A percentile compares a stretch with the other conserved stretches of the same genome.
These are phyloP conservation scores for Termitomyces sp. DNA, from an alignment of 768 basidiomycete species.

Conservation along the genomic window DNA sequence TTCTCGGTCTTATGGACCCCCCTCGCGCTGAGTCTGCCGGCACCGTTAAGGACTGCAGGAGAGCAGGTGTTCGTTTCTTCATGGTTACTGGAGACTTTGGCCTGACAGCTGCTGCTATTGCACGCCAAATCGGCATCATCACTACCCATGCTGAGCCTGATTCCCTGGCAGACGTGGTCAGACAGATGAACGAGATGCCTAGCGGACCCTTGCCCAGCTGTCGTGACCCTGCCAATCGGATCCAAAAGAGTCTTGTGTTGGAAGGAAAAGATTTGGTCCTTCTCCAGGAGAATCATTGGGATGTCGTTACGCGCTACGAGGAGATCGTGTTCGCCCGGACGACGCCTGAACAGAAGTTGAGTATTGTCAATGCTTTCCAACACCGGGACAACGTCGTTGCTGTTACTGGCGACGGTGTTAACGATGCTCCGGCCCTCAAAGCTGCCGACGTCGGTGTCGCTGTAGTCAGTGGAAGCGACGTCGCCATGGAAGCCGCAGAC, in stretches of 20 bases:
- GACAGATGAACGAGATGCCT: slow-evolving; percentile 9
- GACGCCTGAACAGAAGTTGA: slow-evolving; percentile 52
- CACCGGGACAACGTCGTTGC: slow-evolving; percentile 42
- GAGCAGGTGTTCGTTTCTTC: slow-evolving; percentile 47
- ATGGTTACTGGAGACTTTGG: slow-evolving; percentile 57
- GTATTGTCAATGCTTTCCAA: slow-evolving; percentile 51
- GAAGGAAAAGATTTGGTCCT: slow-evolving; percentile 38
- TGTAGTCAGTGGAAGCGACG: slow-evolving; percentile 37
- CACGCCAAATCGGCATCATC: slow-evolving; percentile 37
- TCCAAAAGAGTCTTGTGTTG: slow-evolving; percentile 31
- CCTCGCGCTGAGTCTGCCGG: slow-evolving; percentile 42
- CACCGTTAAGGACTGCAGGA: slow-evolving; percentile 39
- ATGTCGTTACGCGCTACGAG: slow-evolving; percentile 30
- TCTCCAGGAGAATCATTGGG: slow-evolving; percentile 31
- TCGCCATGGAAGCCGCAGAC: slow-evolving; percentile 48
- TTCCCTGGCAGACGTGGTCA: slow-evolving; percentile 4
- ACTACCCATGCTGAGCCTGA: slow-evolving; percentile 25
- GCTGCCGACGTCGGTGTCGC: slow-evolving; percentile 54
- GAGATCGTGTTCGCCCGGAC: slow-evolving; percentile 50
- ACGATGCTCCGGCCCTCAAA: slow-evolving; percentile 46
- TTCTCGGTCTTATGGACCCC: slow-evolving; percentile 51
- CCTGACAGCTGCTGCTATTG: slow-evolving; percentile 47
- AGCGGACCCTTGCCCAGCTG: background rate
- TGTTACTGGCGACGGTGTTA: slow-evolving; percentile 55
- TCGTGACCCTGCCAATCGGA: slow-evolving; percentile 23